phyloP scores from a whole-genome alignment of 768 basidiomycete species.

The Tulasnella sp. region DNA sequence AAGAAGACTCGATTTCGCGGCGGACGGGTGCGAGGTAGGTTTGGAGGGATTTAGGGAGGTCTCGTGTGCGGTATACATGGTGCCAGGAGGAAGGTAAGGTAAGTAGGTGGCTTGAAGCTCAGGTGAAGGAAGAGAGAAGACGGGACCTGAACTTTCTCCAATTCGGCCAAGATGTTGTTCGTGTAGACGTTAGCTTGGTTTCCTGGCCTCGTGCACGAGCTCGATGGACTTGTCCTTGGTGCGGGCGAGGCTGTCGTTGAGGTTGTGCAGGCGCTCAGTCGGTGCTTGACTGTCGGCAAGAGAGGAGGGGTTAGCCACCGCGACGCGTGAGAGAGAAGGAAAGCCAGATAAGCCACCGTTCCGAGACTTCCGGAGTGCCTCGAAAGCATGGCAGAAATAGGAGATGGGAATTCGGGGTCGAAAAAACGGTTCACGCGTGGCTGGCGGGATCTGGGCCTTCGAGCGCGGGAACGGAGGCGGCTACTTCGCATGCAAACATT shows the following conservation, averaged over 20 bases:
- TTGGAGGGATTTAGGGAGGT: conserved; percentile 19
- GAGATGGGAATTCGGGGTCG: not conserved
- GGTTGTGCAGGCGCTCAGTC: conserved; percentile 64
- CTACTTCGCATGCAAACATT: conserved; percentile 64
- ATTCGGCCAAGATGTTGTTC: conserved; percentile 66
- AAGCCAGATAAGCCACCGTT: conserved; percentile 16
- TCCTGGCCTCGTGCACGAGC: conserved; percentile 49
- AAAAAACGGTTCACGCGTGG: too few species aligned
- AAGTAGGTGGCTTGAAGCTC: conserved; percentile 38
- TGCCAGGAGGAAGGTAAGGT: conserved; percentile 48
- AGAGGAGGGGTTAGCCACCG: too few species aligned
- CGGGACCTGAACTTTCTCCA: conserved; percentile 61
- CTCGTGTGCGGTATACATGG: conserved; percentile 53
- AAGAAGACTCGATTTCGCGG: conserved; percentile 57
- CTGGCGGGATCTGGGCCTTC: not conserved
- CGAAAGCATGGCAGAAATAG: not conserved
- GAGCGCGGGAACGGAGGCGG: too few species aligned
- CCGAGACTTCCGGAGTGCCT: not conserved
- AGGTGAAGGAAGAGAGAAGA: not conserved
- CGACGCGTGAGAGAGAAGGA: conserved; percentile 27
- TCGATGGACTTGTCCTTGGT: conserved; percentile 36
- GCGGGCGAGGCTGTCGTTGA: conserved; percentile 63
- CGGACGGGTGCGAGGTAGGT: conserved; percentile 57
- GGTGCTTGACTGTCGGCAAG: conserved; percentile 61
- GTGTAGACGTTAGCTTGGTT: conserved; percentile 62